Base-by-base conservation (phyloP, 345 rosid genomes). In the Chamaenerion angustifolium region DNA sequence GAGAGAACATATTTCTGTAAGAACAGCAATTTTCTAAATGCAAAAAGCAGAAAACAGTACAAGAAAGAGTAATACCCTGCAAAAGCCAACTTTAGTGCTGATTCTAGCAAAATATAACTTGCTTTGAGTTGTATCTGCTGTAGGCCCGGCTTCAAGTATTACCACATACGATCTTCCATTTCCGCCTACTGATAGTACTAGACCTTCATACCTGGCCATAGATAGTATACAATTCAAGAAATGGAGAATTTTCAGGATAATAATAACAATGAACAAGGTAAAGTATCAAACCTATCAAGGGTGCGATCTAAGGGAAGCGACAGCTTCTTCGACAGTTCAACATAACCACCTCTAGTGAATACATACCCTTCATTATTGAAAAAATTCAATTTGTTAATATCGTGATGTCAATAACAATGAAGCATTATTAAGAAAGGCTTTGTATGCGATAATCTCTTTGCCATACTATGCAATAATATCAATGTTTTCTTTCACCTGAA, bases 71-170 rank as follows among this genome's bases (percentile, higher is more conserved):
- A 41, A 25, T 71, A 90, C 96, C 83, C 94, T 65, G 64, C 93
- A 90, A 65, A 90, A 90, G 51, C 96, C 96, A 41, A 73, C 79
- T 82, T 90, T 90, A 21, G 98, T 86, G 70, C 56, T 80, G 51
- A 90, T 71, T 65, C 98, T 81, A n/a, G 96, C 70, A 64, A 90
- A 86, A 67, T 86, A 83, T 57, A 78, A 68, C 72, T 80, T 83
- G 81, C 94, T 90, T 66, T 76, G 92, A 53, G 82, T 73, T 67
- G 76, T 82, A 68, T 86, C 89, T 8, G 77, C 87, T 12, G 83
- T 75, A 59, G 98, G 96, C 62, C 96, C 96, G 52, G 98, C 89
- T 78, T 87, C 96, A 71, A 92, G 93, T 65, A 87, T 86, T 49
- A 92, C 63, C 53, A 83, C 83, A 61, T 80, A 92, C 1, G 98